Percentiles rank a stretch among this genome's conserved stretches.
Conservation (phyloP, 2,329 filamentous ascomycete species). For the Zymoseptoria tritici region DNA sequence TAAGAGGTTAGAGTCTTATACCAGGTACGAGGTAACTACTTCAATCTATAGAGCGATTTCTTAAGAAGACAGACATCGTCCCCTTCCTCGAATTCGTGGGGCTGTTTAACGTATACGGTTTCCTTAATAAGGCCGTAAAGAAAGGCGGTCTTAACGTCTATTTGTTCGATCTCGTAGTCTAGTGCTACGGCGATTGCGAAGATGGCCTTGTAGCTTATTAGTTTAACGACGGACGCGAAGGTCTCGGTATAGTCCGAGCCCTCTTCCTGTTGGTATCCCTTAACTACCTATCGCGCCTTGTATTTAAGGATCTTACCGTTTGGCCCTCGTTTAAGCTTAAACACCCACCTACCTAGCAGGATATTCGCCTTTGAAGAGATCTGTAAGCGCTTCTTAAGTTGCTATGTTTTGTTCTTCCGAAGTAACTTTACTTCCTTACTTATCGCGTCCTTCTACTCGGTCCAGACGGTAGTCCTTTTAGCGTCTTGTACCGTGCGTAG, state of each 20-base stretch:
- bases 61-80: too few species aligned
- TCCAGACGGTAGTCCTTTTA: too few species aligned
- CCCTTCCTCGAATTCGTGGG: constrained; percentile 6
- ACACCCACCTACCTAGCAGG: neutral
- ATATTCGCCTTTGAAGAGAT: too few species aligned
- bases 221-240: constrained; percentile 19
- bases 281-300: constrained; percentile 24
- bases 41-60: too few species aligned
- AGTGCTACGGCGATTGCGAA: constrained; percentile 19
- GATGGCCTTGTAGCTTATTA: constrained; percentile 13
- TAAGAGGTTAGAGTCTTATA: neutral
- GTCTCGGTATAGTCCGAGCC: constrained; percentile 26
- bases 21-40: too few species aligned
- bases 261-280: constrained; percentile 23
- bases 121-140: constrained; percentile 25
- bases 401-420: too few species aligned
- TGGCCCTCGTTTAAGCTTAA: neutral
- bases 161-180: constrained; percentile 24
- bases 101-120: constrained; percentile 23
- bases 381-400: too few species aligned
- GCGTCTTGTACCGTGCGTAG: too few species aligned
- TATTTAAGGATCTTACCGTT: constrained; percentile 6
- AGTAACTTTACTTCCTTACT: too few species aligned
- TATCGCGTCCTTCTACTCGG: too few species aligned
- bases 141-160: constrained; percentile 30